Base-by-base conservation (phyloP, 352 stramenopile genomes). In the Pythium dissotocum region DNA sequence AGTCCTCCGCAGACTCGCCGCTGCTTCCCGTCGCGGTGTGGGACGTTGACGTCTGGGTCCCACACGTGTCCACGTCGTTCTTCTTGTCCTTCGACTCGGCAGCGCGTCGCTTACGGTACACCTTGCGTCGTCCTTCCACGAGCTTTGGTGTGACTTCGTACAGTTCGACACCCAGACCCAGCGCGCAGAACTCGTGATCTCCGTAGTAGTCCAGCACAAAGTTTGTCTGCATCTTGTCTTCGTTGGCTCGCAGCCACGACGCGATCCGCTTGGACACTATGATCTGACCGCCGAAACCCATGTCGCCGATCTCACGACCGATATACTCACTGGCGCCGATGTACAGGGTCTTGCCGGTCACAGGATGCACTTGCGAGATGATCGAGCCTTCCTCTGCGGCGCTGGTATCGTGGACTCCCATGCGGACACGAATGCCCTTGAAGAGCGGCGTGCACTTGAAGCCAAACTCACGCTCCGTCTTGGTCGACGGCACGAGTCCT, bases 371-470 rank as follows among this genome's bases (percentile, higher is more conserved):
- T 48, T 88, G 75, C 30, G 68, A 71, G 33, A 90, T 73, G 14
- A 89, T 67, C 44, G 73, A 72, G 38, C 78, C 83, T 54, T 91
- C 83, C 14, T 86, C 79, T 0, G 61, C 73, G 14, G 70, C 65
- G 44, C 70, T 82, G 9, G 81, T 80, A 33, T 90, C 85, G 71
- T 94, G 85, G 58, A 92, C 85, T 1, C 85, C 83, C 85, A 94
- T 94, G 1, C 85, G 85, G 7, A 94, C 83, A 21, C 85, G 77
- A 8, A 93, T 72, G 5, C 85, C 85, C 14, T 71, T 73, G 48
- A 94, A 92, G 32, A 94, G 54, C 28, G 76, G 49, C 9, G 78
- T 74, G 0, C 77, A 71, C 64, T 87, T 87, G 24, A 87, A 64
- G 10, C 74, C 72, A 49, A 81, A 63, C 16, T 71, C 70, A 26